Percentiles rank a stretch among this genome's conserved stretches.
phyloP scores from a whole-genome alignment of 169 alveolate species.

The Plasmodium knowlesi region DNA sequence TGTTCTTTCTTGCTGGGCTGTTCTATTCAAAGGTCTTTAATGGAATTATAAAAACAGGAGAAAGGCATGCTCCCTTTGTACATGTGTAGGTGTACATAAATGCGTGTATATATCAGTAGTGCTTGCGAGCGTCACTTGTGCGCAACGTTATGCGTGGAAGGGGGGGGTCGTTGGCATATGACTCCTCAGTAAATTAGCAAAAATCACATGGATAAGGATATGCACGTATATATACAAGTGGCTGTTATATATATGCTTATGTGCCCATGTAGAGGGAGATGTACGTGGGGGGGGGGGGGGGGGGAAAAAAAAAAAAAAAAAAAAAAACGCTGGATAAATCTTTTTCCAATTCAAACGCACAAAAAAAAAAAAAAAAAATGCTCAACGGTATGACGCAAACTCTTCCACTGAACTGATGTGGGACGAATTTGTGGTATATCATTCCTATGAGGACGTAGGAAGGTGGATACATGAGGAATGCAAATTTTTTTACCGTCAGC shows the following conservation, averaged over 20 bases:
- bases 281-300: not conserved
- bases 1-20: not conserved
- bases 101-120: not conserved
- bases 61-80: slow-evolving; percentile 36
- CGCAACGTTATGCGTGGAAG: not conserved
- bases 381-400: not conserved
- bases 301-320: too few species aligned
- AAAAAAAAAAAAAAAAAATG: not conserved
- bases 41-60: not conserved
- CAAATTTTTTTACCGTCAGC: not conserved
- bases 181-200: not conserved
- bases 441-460: not conserved
- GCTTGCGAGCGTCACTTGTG: not conserved
- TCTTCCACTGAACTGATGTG: not conserved
- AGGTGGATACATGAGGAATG: not conserved
- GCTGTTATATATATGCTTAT: not conserved
- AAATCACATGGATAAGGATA: not conserved
- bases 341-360: not conserved
- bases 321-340: not conserved
- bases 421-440: not conserved
- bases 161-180: not conserved
- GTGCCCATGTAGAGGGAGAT: not conserved
- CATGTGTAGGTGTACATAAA: not conserved
- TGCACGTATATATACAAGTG: not conserved
- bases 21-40: not conserved